Base-by-base conservation (phyloP, 495 filamentous ascomycete genomes). In the Daldinia loculata region DNA sequence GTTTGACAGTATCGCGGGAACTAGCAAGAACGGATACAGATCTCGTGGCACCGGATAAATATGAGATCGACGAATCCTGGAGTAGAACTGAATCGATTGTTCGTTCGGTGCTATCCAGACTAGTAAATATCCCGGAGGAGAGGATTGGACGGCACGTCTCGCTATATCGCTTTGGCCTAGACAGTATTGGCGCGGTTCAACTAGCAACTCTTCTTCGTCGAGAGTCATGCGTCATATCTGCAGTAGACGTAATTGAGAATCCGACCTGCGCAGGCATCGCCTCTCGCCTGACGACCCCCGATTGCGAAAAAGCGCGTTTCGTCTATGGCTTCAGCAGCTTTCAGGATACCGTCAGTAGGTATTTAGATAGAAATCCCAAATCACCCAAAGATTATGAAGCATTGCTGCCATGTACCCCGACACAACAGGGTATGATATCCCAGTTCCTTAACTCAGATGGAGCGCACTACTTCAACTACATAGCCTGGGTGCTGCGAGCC, bases 171-270 rank as follows among this genome's bases (percentile, higher is more conserved):
- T 86, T 97, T 27, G 94, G 95, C 2, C 81, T 97, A 48, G 94
- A 98, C 77, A 96, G 93, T 61, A 93, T 98, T 68, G 92, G 88
- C 39, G 91, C 93, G 0, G 93, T 97, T 62, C 90, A 93, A 63
- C 83, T 94, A 36, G 91, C 91, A 3, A 82, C 86, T 17, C 75
- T 85, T 51, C 85, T 94, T 19, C 87, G 89, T 29, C 84, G 86
- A 51, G 74, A 84, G 62, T 85, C 85, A 0, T 72, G 88, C n/a
- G 74, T 79, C 15, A 78, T 93, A 11, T 80, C 84, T 4, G 88
- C 89, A 0, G 84, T 86, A 27, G 91, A 95, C 71, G 87, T 97
- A 32, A 83, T 97, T 11, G 86, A 91, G 73, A 80, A 86, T 60
- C 83, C 83, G 1, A 89, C 82, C 0, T 86, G 86, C 63, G 61